These are phyloP conservation scores for Trichoderma koningii DNA, from an alignment of 2,329 filamentous ascomycete species.

Conservation along the genomic window DNA sequence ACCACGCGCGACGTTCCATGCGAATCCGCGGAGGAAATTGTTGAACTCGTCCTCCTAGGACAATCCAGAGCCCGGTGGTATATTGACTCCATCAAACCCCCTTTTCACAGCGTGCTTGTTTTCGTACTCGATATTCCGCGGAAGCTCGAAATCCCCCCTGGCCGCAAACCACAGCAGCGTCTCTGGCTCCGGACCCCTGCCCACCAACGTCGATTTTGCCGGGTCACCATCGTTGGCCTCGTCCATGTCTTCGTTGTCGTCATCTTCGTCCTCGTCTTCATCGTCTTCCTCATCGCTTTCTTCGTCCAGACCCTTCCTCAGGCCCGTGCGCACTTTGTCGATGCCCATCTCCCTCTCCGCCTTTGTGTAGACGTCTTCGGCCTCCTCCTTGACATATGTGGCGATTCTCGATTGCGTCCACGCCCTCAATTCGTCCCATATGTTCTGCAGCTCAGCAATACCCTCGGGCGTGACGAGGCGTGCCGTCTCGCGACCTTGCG, in stretches of 20 bases:
- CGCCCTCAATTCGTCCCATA: constrained; percentile 56
- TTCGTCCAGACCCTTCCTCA: constrained; percentile 58
- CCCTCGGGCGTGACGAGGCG: constrained; percentile 48
- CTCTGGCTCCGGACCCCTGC: constrained; percentile 48
- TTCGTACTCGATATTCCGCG: constrained; percentile 49
- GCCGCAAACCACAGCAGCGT: constrained; percentile 51
- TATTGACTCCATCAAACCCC: constrained; percentile 42
- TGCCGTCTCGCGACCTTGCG: constrained; percentile 58
- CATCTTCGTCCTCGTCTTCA: constrained; percentile 58
- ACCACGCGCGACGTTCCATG: not conserved
- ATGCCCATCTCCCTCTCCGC: constrained; percentile 68
- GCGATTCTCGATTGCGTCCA: constrained; percentile 47
- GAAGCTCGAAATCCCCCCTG: constrained; percentile 49
- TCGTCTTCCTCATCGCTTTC: constrained; percentile 59
- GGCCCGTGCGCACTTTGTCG: constrained; percentile 71
- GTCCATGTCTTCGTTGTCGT: constrained; percentile 34
- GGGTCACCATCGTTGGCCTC: constrained; percentile 28
- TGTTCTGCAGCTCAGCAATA: constrained; percentile 48
- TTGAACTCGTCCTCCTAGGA: constrained; percentile 9
- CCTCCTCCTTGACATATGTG: constrained; percentile 48
- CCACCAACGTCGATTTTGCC: constrained; percentile 34
- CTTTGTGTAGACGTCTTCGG: constrained; percentile 67
- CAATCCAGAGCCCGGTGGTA: constrained; percentile 34
- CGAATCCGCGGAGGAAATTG: not conserved
- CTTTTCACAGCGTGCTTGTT: constrained; percentile 39